These are phyloP conservation scores for Candolleomyces aberdarensis DNA, from an alignment of 768 basidiomycete species.

Conservation along the genomic window DNA sequence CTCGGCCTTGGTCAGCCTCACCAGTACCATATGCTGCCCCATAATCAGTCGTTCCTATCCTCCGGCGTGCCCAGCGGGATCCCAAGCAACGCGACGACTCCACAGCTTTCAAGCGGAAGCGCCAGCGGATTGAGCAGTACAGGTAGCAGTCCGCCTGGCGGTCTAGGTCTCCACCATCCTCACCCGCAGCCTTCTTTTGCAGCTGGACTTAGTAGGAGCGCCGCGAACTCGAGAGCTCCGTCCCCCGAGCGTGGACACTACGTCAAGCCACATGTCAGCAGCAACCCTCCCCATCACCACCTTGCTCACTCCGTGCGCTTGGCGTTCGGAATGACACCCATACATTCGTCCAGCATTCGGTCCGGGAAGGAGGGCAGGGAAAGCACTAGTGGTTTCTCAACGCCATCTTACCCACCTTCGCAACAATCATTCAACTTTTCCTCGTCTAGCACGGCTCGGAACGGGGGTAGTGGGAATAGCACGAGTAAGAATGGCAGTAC, in stretches of 20 bases:
- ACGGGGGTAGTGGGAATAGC: neutral
- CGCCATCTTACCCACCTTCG: conserved; percentile 12
- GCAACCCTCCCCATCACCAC: conserved; percentile 46
- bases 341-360: conserved; percentile 45
- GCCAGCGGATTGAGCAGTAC: conserved; percentile 45
- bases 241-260: conserved; percentile 47
- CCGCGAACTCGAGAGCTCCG: conserved; percentile 57
- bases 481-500: neutral
- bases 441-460: conserved; percentile 7
- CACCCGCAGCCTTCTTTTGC: neutral
- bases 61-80: neutral
- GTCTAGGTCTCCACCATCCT: conserved; percentile 15
- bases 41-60: neutral
- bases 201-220: conserved; percentile 22
- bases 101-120: conserved; percentile 56
- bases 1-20: conserved; percentile 9
- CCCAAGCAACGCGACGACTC: conserved; percentile 34
- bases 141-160: conserved; percentile 56
- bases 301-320: conserved; percentile 82
- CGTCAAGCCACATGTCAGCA: conserved; percentile 2
- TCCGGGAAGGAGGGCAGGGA: conserved; percentile 21
- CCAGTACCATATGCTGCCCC: conserved; percentile 1
- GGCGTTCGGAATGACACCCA: conserved; percentile 93
- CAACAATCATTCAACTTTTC: neutral
- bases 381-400: conserved; percentile 18